These are phyloP conservation scores for Lepidium aucheri DNA, from an alignment of 345 rosid genomes.

Conservation along the genomic window DNA sequence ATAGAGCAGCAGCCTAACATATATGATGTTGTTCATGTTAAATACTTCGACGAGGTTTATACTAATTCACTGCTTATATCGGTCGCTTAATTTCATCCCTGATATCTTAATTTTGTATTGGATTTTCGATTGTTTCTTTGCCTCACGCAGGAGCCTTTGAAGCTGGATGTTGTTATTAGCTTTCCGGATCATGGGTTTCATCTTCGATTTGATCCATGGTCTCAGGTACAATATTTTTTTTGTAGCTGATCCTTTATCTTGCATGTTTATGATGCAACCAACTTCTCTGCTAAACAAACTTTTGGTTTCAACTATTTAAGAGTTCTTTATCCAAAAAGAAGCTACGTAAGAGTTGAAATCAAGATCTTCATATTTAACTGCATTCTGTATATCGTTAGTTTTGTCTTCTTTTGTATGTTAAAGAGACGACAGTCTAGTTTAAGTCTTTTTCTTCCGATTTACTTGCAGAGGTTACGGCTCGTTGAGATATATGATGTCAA, in stretches of 20 bases:
- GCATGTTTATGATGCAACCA: not conserved
- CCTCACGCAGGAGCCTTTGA: conserved; percentile 68
- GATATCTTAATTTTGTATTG: not conserved
- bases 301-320: not conserved
- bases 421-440: not conserved
- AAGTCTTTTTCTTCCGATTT: conserved; percentile 4
- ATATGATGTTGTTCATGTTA: conserved; percentile 91
- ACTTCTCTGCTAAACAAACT: not conserved
- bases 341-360: too few species aligned
- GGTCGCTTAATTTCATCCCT: not conserved
- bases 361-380: not conserved
- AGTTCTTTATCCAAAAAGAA: too few species aligned
- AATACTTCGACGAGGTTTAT: conserved; percentile 80
- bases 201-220: conserved; percentile 95
- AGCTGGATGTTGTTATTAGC: conserved; percentile 84
- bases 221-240: conserved; percentile 54
- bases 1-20: conserved; percentile 93
- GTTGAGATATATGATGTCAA: conserved; percentile 82
- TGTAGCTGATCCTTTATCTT: not conserved
- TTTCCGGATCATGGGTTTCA: conserved; percentile 98
- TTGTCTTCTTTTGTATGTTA: not conserved
- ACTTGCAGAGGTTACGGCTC: conserved; percentile 74
- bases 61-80: not conserved
- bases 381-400: not conserved
- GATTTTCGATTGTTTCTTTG: not conserved